Percentiles rank a stretch among this genome's conserved stretches.
Evolutionary conservation across 208 protist genomes (phyloP).

Genomic region (Leishmania braziliensis): DNA sequence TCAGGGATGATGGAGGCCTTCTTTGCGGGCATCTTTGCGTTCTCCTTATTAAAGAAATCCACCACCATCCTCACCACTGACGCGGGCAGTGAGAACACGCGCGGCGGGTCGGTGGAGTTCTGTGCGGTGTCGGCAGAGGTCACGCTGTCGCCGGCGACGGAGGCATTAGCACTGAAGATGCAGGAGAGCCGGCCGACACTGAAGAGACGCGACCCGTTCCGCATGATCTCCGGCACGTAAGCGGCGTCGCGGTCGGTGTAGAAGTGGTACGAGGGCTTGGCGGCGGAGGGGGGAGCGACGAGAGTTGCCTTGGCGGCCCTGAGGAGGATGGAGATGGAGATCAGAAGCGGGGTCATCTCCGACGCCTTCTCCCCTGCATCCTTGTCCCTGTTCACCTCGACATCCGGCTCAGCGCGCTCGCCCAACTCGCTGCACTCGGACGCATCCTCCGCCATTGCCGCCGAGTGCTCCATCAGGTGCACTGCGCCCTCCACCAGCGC

Average conservation of each 20-base stretch:
- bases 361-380: not conserved
- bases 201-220: slow-evolving; percentile 71
- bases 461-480: slow-evolving; percentile 36
- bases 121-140: slow-evolving; percentile 2
- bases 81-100: slow-evolving; percentile 62
- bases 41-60: slow-evolving; percentile 70
- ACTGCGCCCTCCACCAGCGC: slow-evolving; percentile 49
- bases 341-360: slow-evolving; percentile 6
- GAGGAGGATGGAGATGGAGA: slow-evolving; percentile 41
- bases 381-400: not conserved
- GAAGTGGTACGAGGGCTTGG: slow-evolving; percentile 57
- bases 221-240: slow-evolving; percentile 71
- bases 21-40: slow-evolving; percentile 55
- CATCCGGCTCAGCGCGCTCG: not conserved
- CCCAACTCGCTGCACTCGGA: not conserved
- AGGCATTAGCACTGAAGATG: slow-evolving; percentile 1
- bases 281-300: slow-evolving; percentile 23
- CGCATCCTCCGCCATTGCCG: slow-evolving; percentile 1
- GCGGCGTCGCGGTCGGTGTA: slow-evolving; percentile 67
- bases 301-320: slow-evolving; percentile 45
- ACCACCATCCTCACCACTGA: slow-evolving; percentile 54
- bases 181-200: slow-evolving; percentile 47
- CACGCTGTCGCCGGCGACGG: slow-evolving; percentile 11
- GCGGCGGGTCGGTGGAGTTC: slow-evolving; percentile 42
- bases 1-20: slow-evolving; percentile 56